Conservation (phyloP, 2,329 filamentous ascomycete genomes). For the Cordyceps javanica region DNA sequence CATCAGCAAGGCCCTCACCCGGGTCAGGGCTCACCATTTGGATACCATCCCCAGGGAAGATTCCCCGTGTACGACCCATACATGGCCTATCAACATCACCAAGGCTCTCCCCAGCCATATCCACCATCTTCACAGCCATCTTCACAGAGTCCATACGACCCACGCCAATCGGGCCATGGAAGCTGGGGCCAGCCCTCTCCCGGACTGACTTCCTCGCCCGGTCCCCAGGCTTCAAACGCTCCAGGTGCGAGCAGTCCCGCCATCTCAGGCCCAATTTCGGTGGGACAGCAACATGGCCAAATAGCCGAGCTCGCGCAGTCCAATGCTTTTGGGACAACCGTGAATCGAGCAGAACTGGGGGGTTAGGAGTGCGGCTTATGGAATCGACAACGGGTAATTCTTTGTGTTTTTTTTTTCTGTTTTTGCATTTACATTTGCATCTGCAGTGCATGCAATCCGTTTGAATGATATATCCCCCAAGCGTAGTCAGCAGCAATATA, state of each 20-base stretch:
- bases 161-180: background rate
- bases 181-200: constrained; percentile 3
- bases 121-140: background rate
- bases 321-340: background rate
- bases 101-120: background rate
- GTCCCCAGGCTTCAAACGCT: background rate
- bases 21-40: background rate
- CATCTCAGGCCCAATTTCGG: background rate
- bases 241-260: background rate
- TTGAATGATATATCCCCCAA: background rate
- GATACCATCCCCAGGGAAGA: background rate
- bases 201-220: background rate
- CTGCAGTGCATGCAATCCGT: background rate
- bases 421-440: background rate
- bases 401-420: background rate
- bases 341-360: constrained; percentile 8
- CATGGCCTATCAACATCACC: constrained; percentile 1
- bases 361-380: background rate
- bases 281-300: background rate
- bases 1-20: background rate
- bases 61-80: constrained; percentile 4
- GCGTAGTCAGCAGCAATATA: background rate
- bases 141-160: background rate
- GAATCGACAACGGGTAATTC: background rate
- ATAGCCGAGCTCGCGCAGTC: background rate